Evolutionary conservation across 2,329 filamentous ascomycete genomes (phyloP).

Genomic region (Ceratocystis colombiana): DNA sequence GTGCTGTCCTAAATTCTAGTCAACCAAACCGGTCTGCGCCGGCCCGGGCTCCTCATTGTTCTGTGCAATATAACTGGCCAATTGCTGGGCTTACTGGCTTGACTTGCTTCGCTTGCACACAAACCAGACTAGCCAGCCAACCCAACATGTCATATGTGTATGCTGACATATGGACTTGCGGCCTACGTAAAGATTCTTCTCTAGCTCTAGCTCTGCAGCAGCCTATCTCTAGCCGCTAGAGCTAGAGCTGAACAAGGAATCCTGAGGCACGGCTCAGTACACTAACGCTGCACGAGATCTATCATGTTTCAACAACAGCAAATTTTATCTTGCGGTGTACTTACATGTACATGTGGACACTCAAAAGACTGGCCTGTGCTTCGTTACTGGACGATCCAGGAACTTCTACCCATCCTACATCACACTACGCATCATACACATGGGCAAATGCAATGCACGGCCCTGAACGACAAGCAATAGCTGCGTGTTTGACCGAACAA

Average conservation of each 20-base stretch:
- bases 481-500: no score
- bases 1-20: background rate
- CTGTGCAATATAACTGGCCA: background rate
- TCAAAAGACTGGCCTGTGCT: no score
- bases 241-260: background rate
- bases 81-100: background rate
- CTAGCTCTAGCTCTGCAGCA: background rate
- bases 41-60: background rate
- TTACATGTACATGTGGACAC: no score
- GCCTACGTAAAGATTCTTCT: background rate
- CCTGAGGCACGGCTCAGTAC: background rate
- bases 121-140: background rate
- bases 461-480: no score
- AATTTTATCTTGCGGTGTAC: background rate
- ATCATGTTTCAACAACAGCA: conserved; percentile 2
- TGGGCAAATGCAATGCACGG: background rate
- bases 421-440: background rate
- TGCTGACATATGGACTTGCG: background rate
- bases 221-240: background rate
- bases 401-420: background rate
- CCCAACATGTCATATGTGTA: background rate
- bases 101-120: background rate
- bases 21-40: background rate
- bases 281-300: background rate
- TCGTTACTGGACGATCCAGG: no score